Conservation (phyloP, 441 rosid species). For the Sinapis alba region DNA sequence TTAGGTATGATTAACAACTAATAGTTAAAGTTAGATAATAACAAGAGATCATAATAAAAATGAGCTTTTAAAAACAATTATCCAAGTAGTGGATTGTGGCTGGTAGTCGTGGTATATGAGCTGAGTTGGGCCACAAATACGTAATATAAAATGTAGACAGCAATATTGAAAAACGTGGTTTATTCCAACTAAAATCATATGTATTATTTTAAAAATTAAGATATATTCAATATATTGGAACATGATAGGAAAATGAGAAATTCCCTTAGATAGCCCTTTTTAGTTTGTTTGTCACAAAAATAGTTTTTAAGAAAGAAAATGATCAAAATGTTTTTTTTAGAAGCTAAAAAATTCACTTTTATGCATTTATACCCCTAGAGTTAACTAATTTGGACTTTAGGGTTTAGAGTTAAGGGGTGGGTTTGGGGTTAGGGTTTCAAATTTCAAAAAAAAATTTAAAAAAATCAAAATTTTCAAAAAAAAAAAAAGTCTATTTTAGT, state of each 20-base stretch:
- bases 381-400: too few relatives aligned
- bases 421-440: too few relatives aligned
- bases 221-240: background rate
- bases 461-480: too few relatives aligned
- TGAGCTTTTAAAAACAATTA: background rate
- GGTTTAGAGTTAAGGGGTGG: too few relatives aligned
- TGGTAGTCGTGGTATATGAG: background rate
- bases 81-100: constrained; percentile 9
- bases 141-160: background rate
- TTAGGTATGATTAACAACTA: background rate
- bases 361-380: too few relatives aligned
- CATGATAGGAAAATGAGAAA: background rate
- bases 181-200: background rate
- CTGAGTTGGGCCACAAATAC: background rate
- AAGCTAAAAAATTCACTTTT: too few relatives aligned
- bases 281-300: too few relatives aligned
- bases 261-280: too few relatives aligned
- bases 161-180: background rate
- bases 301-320: too few relatives aligned
- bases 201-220: background rate
- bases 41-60: background rate
- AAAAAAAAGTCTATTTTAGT: too few relatives aligned
- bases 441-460: too few relatives aligned
- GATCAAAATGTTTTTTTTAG: too few relatives aligned
- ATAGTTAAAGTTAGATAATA: background rate